These are phyloP conservation scores for Pleurotus salmoneostramineus DNA, from an alignment of 768 basidiomycete species.

Conservation along the genomic window DNA sequence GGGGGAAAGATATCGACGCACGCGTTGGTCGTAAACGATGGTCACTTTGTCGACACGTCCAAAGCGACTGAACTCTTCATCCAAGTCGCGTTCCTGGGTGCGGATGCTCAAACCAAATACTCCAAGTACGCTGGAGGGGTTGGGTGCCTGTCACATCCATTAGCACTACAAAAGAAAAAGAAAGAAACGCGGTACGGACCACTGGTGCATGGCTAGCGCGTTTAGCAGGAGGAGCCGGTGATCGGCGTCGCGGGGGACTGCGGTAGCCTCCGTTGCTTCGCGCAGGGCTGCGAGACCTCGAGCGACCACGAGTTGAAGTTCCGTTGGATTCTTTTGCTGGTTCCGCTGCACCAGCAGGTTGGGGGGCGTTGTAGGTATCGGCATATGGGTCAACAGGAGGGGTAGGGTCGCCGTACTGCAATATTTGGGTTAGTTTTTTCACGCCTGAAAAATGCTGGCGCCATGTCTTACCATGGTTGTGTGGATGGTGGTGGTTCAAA, in stretches of 20 bases:
- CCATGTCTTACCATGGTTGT: neutral
- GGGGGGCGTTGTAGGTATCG: constrained; percentile 74
- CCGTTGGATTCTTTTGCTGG: constrained; percentile 27
- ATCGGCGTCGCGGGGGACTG: constrained; percentile 59
- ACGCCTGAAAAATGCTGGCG: no score
- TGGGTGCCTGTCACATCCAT: constrained; percentile 68
- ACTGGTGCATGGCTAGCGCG: constrained; percentile 70
- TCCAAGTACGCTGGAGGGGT: constrained; percentile 85
- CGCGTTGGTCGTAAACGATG: constrained; percentile 95
- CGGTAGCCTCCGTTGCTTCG: constrained; percentile 44
- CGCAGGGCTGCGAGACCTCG: constrained; percentile 69
- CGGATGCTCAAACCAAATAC: constrained; percentile 99
- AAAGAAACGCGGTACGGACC: constrained; percentile 39
- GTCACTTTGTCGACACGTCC: constrained; percentile 93
- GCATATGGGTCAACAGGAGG: constrained; percentile 75
- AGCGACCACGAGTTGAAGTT: constrained; percentile 58
- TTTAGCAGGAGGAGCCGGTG: constrained; percentile 51
- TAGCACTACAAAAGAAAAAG: constrained; percentile 21
- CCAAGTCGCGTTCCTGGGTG: constrained; percentile 89
- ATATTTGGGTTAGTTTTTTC: constrained; percentile 9
- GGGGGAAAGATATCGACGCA: constrained; percentile 36
- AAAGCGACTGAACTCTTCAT: constrained; percentile 88
- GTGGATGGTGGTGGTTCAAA: constrained; percentile 73
- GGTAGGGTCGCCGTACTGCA: constrained; percentile 63
- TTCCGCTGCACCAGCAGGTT: constrained; percentile 38